phyloP scores from a whole-genome alignment of 345 rosid genomes.

The Boechera retrofracta region DNA sequence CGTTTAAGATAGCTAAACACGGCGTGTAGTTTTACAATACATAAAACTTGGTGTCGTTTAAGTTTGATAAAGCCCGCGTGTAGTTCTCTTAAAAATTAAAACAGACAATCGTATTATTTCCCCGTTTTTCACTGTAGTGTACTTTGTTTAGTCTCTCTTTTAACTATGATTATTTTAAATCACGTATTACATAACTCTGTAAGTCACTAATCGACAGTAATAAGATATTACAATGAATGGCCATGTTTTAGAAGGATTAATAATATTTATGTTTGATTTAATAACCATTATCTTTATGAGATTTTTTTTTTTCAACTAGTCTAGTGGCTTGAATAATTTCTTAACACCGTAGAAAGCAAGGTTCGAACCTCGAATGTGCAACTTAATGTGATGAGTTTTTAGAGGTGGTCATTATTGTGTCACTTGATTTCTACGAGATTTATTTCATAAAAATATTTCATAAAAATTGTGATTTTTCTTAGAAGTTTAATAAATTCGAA shows the following conservation, averaged over 20 bases:
- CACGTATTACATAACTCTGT: not conserved
- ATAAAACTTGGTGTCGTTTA: not conserved
- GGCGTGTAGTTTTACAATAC: constrained; percentile 24
- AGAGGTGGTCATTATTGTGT: too few species aligned
- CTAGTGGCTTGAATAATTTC: too few species aligned
- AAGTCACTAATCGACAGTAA: not conserved
- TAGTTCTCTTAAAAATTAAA: too few species aligned
- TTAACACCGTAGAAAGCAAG: too few species aligned
- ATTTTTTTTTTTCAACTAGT: too few species aligned
- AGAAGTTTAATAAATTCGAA: not conserved
- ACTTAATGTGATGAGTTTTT: too few species aligned
- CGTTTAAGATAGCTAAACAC: not conserved
- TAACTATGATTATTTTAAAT: not conserved
- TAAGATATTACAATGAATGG: not conserved
- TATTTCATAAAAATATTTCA: too few species aligned
- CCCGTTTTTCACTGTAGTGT: not conserved
- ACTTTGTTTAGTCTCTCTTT: not conserved
- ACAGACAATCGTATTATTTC: too few species aligned
- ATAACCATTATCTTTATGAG: not conserved
- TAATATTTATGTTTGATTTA: not conserved
- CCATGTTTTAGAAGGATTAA: too few species aligned
- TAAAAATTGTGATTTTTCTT: not conserved
- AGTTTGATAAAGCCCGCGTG: too few species aligned
- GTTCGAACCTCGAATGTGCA: too few species aligned
- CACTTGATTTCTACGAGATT: not conserved